Percentiles rank a stretch among this genome's conserved stretches.
Evolutionary conservation across 2,329 filamentous ascomycete genomes (phyloP).

Genomic region (Leptographium procerum): DNA sequence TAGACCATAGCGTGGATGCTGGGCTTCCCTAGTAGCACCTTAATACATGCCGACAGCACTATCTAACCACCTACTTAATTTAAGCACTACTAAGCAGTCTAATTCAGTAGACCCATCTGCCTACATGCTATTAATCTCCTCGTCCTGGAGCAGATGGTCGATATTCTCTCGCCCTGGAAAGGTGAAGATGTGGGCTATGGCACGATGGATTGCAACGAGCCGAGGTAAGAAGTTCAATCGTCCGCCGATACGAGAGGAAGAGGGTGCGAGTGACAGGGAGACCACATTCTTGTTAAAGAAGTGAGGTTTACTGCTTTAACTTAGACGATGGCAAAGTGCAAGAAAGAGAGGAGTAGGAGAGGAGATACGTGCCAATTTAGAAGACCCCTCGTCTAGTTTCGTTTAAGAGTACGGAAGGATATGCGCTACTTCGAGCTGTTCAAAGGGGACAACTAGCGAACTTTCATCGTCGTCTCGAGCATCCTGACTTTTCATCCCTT

Average conservation of each 20-base stretch:
- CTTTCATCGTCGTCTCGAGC: background rate
- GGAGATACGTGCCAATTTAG: background rate
- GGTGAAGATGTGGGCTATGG: background rate
- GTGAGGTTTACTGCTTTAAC: background rate
- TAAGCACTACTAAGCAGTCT: background rate
- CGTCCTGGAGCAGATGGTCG: background rate
- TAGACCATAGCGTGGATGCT: background rate
- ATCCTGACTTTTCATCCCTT: constrained; percentile 5
- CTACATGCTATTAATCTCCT: background rate
- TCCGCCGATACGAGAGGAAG: background rate
- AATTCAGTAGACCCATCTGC: background rate
- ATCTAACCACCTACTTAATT: background rate
- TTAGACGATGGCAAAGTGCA: background rate
- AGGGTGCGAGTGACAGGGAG: background rate
- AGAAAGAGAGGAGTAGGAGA: background rate
- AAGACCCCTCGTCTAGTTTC: background rate
- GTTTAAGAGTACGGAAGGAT: background rate
- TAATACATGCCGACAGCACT: background rate
- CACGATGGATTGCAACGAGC: background rate
- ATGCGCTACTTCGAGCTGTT: background rate
- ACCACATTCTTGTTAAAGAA: background rate
- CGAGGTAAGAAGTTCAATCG: background rate
- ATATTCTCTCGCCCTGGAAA: background rate
- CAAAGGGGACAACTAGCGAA: background rate
- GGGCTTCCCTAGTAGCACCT: background rate